These are phyloP conservation scores for Sanghuangporus weigelae DNA, from an alignment of 1,284 basidiomycete species.

Conservation along the genomic window DNA sequence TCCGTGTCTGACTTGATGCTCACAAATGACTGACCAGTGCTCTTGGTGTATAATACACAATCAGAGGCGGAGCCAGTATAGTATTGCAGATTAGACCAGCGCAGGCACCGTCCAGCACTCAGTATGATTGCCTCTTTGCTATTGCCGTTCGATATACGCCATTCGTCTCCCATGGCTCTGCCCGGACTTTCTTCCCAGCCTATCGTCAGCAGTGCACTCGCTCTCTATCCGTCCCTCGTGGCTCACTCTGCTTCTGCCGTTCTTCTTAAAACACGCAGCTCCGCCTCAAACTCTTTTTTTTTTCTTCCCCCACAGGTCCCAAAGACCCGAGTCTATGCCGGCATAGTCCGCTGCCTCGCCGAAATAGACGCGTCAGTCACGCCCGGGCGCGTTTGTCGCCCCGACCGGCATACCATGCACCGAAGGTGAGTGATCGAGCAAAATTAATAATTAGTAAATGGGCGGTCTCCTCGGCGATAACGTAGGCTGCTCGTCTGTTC, in stretches of 20 bases:
- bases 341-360: background rate
- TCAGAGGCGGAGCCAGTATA: background rate
- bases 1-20: background rate
- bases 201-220: background rate
- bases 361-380: background rate
- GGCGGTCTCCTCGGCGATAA: constrained; percentile 10
- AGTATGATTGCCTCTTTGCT: background rate
- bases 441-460: background rate
- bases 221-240: constrained; percentile 1
- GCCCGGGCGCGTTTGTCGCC: background rate
- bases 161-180: background rate
- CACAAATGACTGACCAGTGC: background rate
- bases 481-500: background rate
- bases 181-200: background rate
- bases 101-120: background rate
- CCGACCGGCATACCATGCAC: background rate
- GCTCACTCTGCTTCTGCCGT: background rate
- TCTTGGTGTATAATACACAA: background rate
- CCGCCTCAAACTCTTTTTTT: constrained; percentile 1
- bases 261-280: background rate
- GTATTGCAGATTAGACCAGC: background rate
- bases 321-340: background rate
- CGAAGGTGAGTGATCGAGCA: background rate
- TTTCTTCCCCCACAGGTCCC: background rate
- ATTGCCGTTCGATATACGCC: background rate